Base-by-base conservation (phyloP, 2,329 filamentous ascomycete species). In the Calonectria pauciramosa region DNA sequence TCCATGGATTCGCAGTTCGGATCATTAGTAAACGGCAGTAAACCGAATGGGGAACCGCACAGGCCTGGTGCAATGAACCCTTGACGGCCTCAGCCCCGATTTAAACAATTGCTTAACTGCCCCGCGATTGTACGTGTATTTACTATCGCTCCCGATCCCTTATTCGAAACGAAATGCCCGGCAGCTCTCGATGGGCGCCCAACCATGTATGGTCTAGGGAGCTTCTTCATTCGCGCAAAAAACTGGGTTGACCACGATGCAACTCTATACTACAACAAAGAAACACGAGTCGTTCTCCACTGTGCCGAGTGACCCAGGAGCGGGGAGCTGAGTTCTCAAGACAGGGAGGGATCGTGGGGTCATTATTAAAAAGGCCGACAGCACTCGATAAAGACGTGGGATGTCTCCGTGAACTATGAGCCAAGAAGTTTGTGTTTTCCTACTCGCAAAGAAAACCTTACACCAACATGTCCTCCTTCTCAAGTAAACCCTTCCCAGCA, bases 141-240 rank as follows among this genome's bases (percentile, higher is more conserved):
- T 7, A 5, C 44, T 10, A 68, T 69, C 49, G 69, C 23, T 34
- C 32, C 30, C 44, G 13, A 16, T 20, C 66, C 73, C 65, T 23
- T 77, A 75, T 68, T 65, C 72, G 72, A 76, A 76, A 76, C 74
- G 66, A 73, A 36, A 28, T 20, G n/a, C 10, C 44, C 63, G 65
- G 68, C 26, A 56, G 47, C 68, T 60, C 34, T 68, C 52, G 28
- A 47, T 63, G 60, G 71, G 60, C 23, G 30, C 23, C 23, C n/a
- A 38, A 34, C 68, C 65, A 67, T 44, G 71, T 60, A 63, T 67
- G 63, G 32, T 8, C 11, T 51, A 70, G 41, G 47, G 23, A 59
- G 30, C 30, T 60, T 73, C 70, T 72, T 68, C 47, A 79, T 79
- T 78, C 74, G 76, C 74, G 77, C 74, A 68, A 78, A 79, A 78